phyloP scores from a whole-genome alignment of 768 basidiomycete genomes.

The Paxillus ammoniavirescens region DNA sequence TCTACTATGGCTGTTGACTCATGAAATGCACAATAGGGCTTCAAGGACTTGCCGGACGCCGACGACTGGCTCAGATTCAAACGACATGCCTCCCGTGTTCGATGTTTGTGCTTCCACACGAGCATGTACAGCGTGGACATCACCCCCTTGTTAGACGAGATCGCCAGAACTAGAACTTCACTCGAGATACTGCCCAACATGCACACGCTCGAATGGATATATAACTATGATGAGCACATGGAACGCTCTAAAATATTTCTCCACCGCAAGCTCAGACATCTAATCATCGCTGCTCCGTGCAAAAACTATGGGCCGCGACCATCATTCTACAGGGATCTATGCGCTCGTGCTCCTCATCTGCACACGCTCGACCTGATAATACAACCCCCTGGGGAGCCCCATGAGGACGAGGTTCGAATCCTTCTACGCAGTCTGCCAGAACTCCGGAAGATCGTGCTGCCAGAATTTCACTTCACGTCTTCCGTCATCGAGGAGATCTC shows the following conservation, averaged over 20 bases:
- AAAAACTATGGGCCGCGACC: slow-evolving; percentile 6
- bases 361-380: slow-evolving; percentile 47
- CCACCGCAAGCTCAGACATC: slow-evolving; percentile 47
- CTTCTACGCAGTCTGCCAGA: slow-evolving; percentile 41
- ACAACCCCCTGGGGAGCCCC: slow-evolving; percentile 35
- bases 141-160: slow-evolving; percentile 40
- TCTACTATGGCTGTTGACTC: background rate
- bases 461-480: slow-evolving; percentile 51
- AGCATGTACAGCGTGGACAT: slow-evolving; percentile 15
- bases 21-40: slow-evolving; percentile 32
- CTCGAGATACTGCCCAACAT: slow-evolving; percentile 56
- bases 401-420: slow-evolving; percentile 40
- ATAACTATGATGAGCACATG: slow-evolving; percentile 19
- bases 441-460: too few relatives aligned
- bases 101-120: slow-evolving; percentile 30
- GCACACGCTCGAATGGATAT: slow-evolving; percentile 49
- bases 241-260: slow-evolving; percentile 54
- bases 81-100: slow-evolving; percentile 50
- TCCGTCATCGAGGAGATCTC: slow-evolving; percentile 47
- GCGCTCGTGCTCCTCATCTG: slow-evolving; percentile 51
- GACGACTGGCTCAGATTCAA: slow-evolving; percentile 53
- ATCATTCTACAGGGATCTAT: slow-evolving; percentile 37
- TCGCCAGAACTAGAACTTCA: slow-evolving; percentile 53
- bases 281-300: slow-evolving; percentile 31
- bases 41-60: slow-evolving; percentile 39